Percentiles rank a stretch among this genome's conserved stretches.
Conservation (phyloP, 2,329 filamentous ascomycete genomes). For the Venturia oleaginea region DNA sequence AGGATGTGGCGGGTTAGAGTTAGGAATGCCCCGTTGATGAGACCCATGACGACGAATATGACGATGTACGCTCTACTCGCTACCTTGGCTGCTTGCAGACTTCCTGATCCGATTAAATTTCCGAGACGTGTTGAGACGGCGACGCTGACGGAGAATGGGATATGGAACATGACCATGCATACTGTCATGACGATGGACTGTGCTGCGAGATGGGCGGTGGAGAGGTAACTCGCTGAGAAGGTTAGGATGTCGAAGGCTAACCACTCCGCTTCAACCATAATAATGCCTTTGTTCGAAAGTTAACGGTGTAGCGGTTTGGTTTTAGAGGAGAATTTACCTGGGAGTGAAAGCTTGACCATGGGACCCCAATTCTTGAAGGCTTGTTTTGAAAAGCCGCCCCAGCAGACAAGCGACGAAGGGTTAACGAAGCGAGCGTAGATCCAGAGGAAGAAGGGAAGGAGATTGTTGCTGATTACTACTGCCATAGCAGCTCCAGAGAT, state of each 20-base stretch:
- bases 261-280: conserved; percentile 22
- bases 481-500: conserved; percentile 44
- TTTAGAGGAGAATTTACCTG: conserved; percentile 13
- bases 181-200: conserved; percentile 26
- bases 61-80: conserved; percentile 26
- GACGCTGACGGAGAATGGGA: conserved; percentile 32
- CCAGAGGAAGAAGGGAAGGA: conserved; percentile 40
- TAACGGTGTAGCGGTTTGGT: too few species aligned
- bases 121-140: conserved; percentile 31
- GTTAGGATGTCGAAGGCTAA: conserved; percentile 23
- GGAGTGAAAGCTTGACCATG: conserved; percentile 19
- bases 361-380: conserved; percentile 30
- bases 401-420: conserved; percentile 34
- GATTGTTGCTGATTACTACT: conserved; percentile 39
- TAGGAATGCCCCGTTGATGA: conserved; percentile 27
- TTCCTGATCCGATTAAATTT: conserved; percentile 31
- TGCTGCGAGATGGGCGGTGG: conserved; percentile 19
- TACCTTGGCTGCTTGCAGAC: conserved; percentile 24
- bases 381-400: conserved; percentile 33
- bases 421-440: conserved; percentile 36
- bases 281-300: conserved; percentile 7
- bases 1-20: conserved; percentile 24
- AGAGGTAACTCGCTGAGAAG: conserved; percentile 25
- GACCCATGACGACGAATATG: conserved; percentile 27
- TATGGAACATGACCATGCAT: conserved; percentile 30